Evolutionary conservation across 805 yeast genomes (phyloP).

Genomic region (Schwanniomyces vanrijiae): DNA sequence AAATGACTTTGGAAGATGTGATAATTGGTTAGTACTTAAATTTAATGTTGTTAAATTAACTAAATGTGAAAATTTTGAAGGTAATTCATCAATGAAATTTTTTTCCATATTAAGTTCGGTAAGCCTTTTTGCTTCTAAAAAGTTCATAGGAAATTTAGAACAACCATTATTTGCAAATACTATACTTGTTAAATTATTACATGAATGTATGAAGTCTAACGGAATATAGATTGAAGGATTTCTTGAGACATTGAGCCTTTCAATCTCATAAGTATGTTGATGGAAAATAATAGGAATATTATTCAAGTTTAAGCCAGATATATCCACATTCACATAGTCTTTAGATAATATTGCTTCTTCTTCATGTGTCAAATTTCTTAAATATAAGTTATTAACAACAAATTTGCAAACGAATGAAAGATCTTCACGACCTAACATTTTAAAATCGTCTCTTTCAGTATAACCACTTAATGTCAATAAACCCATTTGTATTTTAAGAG

Average conservation of each 20-base stretch:
- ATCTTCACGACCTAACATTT: conserved; percentile 81
- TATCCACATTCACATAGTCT: conserved; percentile 71
- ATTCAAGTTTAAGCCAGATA: conserved; percentile 71
- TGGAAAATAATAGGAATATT: conserved; percentile 83
- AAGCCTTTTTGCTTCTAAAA: conserved; percentile 67
- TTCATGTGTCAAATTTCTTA: conserved; percentile 61
- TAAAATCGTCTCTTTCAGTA: conserved; percentile 70
- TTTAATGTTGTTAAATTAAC: conserved; percentile 57
- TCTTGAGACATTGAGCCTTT: conserved; percentile 76
- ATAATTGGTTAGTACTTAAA: conserved; percentile 74
- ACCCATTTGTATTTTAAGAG: conserved; percentile 74
- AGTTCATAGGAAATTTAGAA: conserved; percentile 69
- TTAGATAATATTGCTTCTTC: conserved; percentile 66
- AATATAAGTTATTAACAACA: conserved; percentile 61
- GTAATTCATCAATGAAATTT: conserved; percentile 68
- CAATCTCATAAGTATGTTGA: conserved; percentile 77
- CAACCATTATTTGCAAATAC: conserved; percentile 73
- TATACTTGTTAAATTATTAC: conserved; percentile 66
- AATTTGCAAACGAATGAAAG: conserved; percentile 80
- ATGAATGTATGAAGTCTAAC: conserved; percentile 79
- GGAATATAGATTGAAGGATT: conserved; percentile 87
- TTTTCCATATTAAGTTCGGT: conserved; percentile 72
- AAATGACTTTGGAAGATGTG: conserved; percentile 60
- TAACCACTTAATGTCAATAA: conserved; percentile 76
- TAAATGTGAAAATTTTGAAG: conserved; percentile 55